phyloP scores from a whole-genome alignment of 2,329 filamentous ascomycete genomes.

The Hymenoscyphus repandus region DNA sequence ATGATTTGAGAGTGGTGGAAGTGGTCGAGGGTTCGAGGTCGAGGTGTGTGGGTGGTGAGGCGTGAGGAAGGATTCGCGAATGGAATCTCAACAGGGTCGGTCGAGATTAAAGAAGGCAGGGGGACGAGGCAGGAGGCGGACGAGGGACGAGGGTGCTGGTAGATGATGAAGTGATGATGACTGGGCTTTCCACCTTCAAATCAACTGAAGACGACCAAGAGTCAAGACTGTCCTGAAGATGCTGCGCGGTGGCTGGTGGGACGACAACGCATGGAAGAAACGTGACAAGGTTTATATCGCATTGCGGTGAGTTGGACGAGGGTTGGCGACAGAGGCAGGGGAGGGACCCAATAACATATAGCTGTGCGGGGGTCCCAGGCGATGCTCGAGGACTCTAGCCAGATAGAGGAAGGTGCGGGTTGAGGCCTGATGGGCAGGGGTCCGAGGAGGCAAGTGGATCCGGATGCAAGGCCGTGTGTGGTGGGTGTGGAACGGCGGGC shows the following conservation, averaged over 20 bases:
- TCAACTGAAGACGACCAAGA: too few species aligned
- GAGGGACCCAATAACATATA: conserved; percentile 2
- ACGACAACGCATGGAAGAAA: conserved; percentile 30
- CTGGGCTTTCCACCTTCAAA: too few species aligned
- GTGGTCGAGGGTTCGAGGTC: conserved; percentile 4
- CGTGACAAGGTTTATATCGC: conserved; percentile 27
- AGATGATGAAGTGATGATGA: conserved; percentile 1
- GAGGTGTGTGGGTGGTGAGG: neutral
- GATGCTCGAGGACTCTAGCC: neutral
- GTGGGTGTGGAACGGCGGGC: conserved; percentile 3
- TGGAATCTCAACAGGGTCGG: conserved; percentile 7
- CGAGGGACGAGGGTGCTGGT: neutral
- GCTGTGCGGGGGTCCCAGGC: neutral
- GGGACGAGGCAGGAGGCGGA: conserved; percentile 4
- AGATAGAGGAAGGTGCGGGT: neutral
- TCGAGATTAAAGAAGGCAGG: conserved; percentile 14
- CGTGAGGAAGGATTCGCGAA: conserved; percentile 18
- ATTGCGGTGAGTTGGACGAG: conserved; percentile 5
- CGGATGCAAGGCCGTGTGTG: neutral
- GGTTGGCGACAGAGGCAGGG: neutral
- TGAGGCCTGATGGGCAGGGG: conserved; percentile 8
- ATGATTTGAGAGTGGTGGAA: neutral
- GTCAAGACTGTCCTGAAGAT: too few species aligned
- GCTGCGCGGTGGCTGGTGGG: conserved; percentile 2
- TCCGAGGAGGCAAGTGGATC: conserved; percentile 5